A percentile compares a stretch with the other conserved stretches of the same genome.
These are phyloP conservation scores for Fragaria vesca DNA, from an alignment of 306 rosid genomes.

Conservation along the genomic window DNA sequence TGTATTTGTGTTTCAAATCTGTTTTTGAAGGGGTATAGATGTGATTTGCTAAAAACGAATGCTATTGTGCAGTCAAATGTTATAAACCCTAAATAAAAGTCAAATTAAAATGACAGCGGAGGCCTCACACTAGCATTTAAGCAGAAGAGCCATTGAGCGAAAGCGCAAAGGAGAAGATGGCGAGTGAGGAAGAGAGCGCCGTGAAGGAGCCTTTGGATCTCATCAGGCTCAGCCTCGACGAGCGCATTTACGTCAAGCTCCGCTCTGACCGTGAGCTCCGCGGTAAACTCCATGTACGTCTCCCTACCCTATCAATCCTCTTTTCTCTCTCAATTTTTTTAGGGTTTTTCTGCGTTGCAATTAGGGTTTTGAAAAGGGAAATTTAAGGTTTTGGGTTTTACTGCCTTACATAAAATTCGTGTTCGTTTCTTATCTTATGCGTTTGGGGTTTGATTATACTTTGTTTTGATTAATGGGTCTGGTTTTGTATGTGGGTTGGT, in stretches of 20 bases:
- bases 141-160: too few species aligned
- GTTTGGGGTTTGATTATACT: neutral
- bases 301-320: neutral
- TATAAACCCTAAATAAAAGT: too few species aligned
- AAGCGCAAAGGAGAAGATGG: conserved; percentile 33
- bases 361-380: neutral
- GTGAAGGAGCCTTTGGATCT: conserved; percentile 99
- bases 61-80: too few species aligned
- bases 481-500: neutral
- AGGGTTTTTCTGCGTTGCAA: neutral
- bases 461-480: neutral
- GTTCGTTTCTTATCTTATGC: neutral
- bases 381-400: neutral
- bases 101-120: neutral
- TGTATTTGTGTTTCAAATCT: too few species aligned
- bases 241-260: conserved; percentile 97
- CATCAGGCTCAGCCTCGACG: conserved; percentile 93
- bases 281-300: conserved; percentile 86
- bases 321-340: neutral
- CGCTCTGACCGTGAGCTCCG: conserved; percentile 97
- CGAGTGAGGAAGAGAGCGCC: conserved; percentile 92
- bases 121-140: neutral
- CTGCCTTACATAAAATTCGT: neutral
- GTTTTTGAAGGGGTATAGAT: too few species aligned
- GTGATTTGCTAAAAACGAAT: too few species aligned